phyloP scores from a whole-genome alignment of 1,139 yeast species.

The Saccharomycopsis hybrid region DNA sequence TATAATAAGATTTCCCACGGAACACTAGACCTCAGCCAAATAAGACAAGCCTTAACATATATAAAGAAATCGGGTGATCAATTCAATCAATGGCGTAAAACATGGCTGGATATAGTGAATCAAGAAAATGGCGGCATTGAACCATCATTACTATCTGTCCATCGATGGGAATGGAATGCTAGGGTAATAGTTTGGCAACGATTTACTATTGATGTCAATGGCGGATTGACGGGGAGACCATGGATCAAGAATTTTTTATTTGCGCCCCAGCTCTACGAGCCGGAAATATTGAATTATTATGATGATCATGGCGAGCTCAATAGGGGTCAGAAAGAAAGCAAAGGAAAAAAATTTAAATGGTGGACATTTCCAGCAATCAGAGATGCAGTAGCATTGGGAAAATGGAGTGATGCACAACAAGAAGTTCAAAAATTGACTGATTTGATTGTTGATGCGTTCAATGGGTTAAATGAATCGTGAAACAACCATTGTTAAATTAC shows the following conservation, averaged over 20 bases:
- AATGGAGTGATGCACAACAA: conserved; percentile 50
- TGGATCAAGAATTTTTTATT: conserved; percentile 66
- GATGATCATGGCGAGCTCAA: no score
- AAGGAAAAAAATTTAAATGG: conserved; percentile 40
- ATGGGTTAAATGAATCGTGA: no score
- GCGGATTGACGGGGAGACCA: conserved; percentile 46
- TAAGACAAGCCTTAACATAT: conserved; percentile 28
- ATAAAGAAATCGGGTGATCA: conserved; percentile 37
- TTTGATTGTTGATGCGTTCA: conserved; percentile 27
- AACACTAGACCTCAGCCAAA: conserved; percentile 27
- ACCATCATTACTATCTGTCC: conserved; percentile 62
- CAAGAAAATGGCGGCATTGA: conserved; percentile 43
- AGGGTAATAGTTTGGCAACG: conserved; percentile 54
- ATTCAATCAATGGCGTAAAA: conserved; percentile 33
- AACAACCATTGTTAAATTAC: no score
- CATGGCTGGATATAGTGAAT: conserved; percentile 46
- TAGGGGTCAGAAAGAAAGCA: conserved; percentile 11
- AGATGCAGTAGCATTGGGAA: conserved; percentile 48
- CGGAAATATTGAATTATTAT: conserved; percentile 28
- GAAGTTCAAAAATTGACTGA: conserved; percentile 46
- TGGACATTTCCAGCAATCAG: conserved; percentile 72
- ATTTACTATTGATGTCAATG: conserved; percentile 39
- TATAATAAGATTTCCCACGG: conserved; percentile 27
- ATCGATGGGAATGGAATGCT: conserved; percentile 77
- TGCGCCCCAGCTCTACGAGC: conserved; percentile 65